Percentiles rank a stretch among this genome's conserved stretches.
phyloP scores from a whole-genome alignment of 2,329 filamentous ascomycete genomes.

The Chaetomiaceae sp. region DNA sequence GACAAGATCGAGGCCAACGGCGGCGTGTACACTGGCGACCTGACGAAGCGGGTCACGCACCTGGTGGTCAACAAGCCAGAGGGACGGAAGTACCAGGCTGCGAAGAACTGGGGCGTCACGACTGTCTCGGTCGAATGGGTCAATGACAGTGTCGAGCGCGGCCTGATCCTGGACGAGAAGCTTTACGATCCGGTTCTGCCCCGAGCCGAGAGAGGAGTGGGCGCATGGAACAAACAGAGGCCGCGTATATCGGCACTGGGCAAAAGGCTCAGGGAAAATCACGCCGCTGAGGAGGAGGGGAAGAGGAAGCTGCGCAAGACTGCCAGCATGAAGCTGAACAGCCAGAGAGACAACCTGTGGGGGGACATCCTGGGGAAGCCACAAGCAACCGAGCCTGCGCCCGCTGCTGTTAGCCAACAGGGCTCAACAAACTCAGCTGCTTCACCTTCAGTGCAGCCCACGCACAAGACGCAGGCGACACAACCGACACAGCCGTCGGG shows the following conservation, averaged over 20 bases:
- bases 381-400: constrained; percentile 27
- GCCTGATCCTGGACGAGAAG: constrained; percentile 86
- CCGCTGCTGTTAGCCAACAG: background rate
- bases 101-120: constrained; percentile 73
- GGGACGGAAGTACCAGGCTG: constrained; percentile 86
- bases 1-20: constrained; percentile 63
- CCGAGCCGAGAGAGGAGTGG: constrained; percentile 63
- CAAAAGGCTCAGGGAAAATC: constrained; percentile 53
- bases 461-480: constrained; percentile 3
- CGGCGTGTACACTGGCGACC: constrained; percentile 78
- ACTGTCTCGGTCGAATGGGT: constrained; percentile 84
- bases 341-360: constrained; percentile 82
- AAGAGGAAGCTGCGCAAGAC: constrained; percentile 80
- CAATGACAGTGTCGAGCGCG: constrained; percentile 70
- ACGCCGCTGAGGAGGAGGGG: constrained; percentile 46
- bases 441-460: background rate
- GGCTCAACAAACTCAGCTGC: background rate
- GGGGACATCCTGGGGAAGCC: constrained; percentile 67
- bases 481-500: constrained; percentile 3
- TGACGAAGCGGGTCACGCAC: constrained; percentile 82
- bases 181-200: constrained; percentile 73
- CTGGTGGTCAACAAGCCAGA: constrained; percentile 72
- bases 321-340: constrained; percentile 75
- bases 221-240: constrained; percentile 62
- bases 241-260: constrained; percentile 42